Evolutionary conservation across 257 asterid genomes (phyloP), one percentile per base, ranked within the genome.

Genomic region (Solanum peruvianum): DNA sequence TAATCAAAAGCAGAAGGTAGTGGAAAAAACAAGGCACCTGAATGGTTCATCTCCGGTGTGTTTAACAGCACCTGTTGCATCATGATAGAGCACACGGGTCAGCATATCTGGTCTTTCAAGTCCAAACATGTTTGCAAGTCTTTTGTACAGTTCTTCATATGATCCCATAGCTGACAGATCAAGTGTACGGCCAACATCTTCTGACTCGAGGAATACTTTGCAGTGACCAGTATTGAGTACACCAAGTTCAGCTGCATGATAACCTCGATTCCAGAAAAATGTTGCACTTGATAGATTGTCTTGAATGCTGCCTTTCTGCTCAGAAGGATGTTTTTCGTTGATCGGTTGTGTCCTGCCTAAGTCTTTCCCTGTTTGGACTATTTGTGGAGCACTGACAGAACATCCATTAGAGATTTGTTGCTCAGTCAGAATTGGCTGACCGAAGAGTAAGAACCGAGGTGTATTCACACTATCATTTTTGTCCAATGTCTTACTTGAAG

Each of bases 351-450:
- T 47, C 85, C 85, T 81, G 45, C 85, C 70, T 0, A 49, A 49
- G 45, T 49, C 70, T 13, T 21, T 81, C 56, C 70, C 29, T 81
- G 67, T 49, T 81, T 49, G 85, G 85, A 76, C 82, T 4, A 75
- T 76, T 9, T 56, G 85, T 73, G 86, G 91, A 88, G 92, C 87
- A 86, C 56, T 80, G 84, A 86, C 84, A 12, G 92, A 89, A 86
- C 87, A 85, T 41, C 91, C 93, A 52, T 47, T 89, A 86, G 91
- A 93, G 94, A 97, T 91, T 83, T 97, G 99, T 93, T 97, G 98
- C 93, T 97, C 98, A 2, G 99, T 97, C 86, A 95, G 98, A 88
- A 97, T 97, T 42, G 98, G 97, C 91, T 97, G 98, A 89, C 99
- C 99, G 69, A 97, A 97, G 86, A 97, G 97, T 45, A 95, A 72